Evolutionary conservation across 2,329 filamentous ascomycete genomes (phyloP).

Genomic region (Fusarium devonianum): DNA sequence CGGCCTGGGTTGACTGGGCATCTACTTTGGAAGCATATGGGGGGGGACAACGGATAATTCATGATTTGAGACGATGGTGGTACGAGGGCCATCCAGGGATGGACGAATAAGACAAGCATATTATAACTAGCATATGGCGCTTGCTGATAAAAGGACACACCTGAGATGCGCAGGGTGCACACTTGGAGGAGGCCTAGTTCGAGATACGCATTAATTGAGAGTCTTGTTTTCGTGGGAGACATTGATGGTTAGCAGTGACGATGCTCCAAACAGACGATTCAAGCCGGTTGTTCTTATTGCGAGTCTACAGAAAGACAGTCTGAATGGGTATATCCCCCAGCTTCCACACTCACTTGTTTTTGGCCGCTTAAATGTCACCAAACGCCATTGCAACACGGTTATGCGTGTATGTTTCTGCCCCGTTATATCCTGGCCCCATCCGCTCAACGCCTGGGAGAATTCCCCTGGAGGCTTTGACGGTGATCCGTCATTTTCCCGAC

Average conservation of each 20-base stretch:
- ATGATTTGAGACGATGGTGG: constrained; percentile 3
- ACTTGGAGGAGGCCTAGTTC: background rate
- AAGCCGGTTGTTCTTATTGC: background rate
- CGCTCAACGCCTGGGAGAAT: background rate
- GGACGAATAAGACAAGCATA: background rate
- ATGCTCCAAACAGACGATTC: no score
- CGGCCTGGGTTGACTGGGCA: constrained; percentile 2
- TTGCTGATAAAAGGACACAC: background rate
- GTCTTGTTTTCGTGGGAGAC: no score
- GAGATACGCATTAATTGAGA: background rate
- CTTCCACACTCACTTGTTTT: background rate
- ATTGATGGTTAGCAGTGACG: no score
- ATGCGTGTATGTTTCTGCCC: background rate
- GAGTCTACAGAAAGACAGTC: background rate
- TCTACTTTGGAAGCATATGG: background rate
- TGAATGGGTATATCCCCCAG: background rate
- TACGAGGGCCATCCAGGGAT: background rate
- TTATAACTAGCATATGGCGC: background rate
- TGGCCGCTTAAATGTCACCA: background rate
- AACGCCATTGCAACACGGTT: constrained; percentile 4
- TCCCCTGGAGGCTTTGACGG: background rate
- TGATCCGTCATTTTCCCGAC: no score
- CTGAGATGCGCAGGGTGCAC: background rate
- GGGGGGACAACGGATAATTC: constrained; percentile 1
- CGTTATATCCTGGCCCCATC: background rate